These are phyloP conservation scores for Albatrellus sp. DNA, from an alignment of 1,284 basidiomycete species.

Conservation along the genomic window DNA sequence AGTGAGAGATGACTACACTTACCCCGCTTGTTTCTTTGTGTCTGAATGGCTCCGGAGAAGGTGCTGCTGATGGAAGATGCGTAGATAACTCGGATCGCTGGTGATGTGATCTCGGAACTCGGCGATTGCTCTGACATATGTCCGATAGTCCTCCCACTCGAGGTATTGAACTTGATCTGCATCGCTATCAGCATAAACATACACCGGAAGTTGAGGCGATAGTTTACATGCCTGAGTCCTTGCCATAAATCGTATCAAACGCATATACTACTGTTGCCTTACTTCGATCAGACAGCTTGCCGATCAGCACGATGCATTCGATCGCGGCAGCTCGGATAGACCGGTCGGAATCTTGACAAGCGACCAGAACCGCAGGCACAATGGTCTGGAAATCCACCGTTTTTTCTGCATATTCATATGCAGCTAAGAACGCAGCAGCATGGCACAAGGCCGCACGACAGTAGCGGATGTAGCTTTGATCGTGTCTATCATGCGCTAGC, in stretches of 20 bases:
- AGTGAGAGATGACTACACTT: conserved; percentile 14
- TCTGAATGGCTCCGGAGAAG: conserved; percentile 36
- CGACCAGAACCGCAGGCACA: conserved; percentile 66
- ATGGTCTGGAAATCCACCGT: conserved; percentile 79
- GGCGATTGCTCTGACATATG: conserved; percentile 51
- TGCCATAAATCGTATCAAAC: conserved; percentile 75
- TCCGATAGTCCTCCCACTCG: conserved; percentile 57
- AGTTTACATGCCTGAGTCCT: conserved; percentile 38
- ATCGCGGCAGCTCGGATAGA: conserved; percentile 49
- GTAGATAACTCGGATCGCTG: conserved; percentile 58
- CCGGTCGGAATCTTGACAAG: conserved; percentile 42
- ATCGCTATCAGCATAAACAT: neutral
- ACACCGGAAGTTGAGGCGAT: neutral
- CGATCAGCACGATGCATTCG: conserved; percentile 45
- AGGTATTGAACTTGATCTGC: conserved; percentile 68
- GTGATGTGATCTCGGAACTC: conserved; percentile 49
- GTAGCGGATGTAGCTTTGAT: conserved; percentile 17
- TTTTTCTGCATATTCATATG: conserved; percentile 41
- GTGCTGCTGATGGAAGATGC: conserved; percentile 49
- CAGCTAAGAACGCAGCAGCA: conserved; percentile 68
- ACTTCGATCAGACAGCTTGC: conserved; percentile 26
- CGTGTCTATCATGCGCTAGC: conserved; percentile 19
- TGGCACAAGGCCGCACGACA: conserved; percentile 43
- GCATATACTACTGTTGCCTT: conserved; percentile 60
- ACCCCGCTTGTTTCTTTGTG: conserved; percentile 57